Evolutionary conservation across 805 yeast genomes (phyloP).

Genomic region (Starmera dryadoides): DNA sequence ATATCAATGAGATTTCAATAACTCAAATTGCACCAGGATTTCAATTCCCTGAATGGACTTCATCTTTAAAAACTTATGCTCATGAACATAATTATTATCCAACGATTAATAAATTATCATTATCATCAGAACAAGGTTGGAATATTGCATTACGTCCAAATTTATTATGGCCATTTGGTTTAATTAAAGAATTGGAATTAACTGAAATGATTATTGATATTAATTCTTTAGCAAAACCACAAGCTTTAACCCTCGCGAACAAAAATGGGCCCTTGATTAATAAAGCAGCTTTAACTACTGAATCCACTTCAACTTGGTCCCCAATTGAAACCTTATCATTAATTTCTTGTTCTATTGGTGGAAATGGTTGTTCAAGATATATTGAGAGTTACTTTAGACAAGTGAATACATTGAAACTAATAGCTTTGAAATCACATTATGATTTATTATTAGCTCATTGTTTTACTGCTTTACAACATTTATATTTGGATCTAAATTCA

Average conservation of each 20-base stretch:
- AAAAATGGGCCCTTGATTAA: constrained; percentile 15
- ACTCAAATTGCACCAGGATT: constrained; percentile 45
- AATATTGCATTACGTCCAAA: constrained; percentile 44
- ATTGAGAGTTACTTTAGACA: constrained; percentile 33
- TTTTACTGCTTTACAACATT: constrained; percentile 29
- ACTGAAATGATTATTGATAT: constrained; percentile 44
- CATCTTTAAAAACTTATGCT: constrained; percentile 17
- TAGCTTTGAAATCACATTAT: constrained; percentile 31
- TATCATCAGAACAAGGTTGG: constrained; percentile 43
- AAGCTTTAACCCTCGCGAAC: constrained; percentile 16
- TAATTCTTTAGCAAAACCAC: constrained; percentile 24
- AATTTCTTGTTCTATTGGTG: constrained; percentile 26
- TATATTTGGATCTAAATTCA: constrained; percentile 44
- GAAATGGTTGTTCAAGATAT: constrained; percentile 27
- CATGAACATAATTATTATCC: constrained; percentile 19
- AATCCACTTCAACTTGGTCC: constrained; percentile 19
- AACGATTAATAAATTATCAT: constrained; percentile 24
- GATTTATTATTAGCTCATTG: constrained; percentile 45
- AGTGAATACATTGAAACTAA: constrained; percentile 30
- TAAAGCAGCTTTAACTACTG: constrained; percentile 12
- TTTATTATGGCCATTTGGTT: constrained; percentile 37
- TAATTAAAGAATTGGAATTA: constrained; percentile 35
- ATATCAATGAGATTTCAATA: constrained; percentile 32
- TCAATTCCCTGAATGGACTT: constrained; percentile 27
- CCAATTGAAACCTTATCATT: constrained; percentile 26